Base-by-base conservation (phyloP, 176 grass and related monocot species). In the Eremochloa ophiuroides region DNA sequence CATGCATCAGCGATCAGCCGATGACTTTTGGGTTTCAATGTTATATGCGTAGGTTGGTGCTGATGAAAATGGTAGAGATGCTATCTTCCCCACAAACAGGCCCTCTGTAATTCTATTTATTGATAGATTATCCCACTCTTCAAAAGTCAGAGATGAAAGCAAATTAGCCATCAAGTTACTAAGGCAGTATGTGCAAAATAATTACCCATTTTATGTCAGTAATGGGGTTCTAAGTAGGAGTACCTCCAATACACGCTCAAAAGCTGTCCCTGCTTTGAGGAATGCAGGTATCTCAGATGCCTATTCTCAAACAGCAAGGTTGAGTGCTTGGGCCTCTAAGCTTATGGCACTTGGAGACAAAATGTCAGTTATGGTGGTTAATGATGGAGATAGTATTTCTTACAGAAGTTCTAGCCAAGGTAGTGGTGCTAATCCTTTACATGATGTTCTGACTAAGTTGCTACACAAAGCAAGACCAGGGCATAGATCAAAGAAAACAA, bases 101-200 rank as follows among this genome's bases (percentile, higher is more conserved):
- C 88, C 95, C 67, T 94, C 92, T 67, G 76, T 90, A 61, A 38
- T 98, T 87, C 90, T 98, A 76, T 98, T 98, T 84, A 80, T 93
- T 70, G 92, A 98, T 86, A 91, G 86, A 74, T 89, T 87, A 78
- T 90, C 92, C 13, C 77, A 93, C 42, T 93, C 80, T 61, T 87
- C 62, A 53, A 85, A 93, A 89, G 75, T 89, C 68, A 90, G 88
- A 88, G 92, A 86, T 85, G 86, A 91, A 84, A 98, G 95, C 88
- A 98, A 86, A 78, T 83, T 73, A 85, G 71, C 62, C 66, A 88
- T 98, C 73, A 88, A 89, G 78, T 64, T 93, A 82, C 82, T 98
- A 67, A 83, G 92, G 76, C 91, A 91, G 23, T 98, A 92, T 87
- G 81, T 87, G 79, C 68, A 81, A 62, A 74, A 91, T 66, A 93